Base-by-base conservation (phyloP, 352 stramenopile genomes). In the Thraustochytrium sp. region DNA sequence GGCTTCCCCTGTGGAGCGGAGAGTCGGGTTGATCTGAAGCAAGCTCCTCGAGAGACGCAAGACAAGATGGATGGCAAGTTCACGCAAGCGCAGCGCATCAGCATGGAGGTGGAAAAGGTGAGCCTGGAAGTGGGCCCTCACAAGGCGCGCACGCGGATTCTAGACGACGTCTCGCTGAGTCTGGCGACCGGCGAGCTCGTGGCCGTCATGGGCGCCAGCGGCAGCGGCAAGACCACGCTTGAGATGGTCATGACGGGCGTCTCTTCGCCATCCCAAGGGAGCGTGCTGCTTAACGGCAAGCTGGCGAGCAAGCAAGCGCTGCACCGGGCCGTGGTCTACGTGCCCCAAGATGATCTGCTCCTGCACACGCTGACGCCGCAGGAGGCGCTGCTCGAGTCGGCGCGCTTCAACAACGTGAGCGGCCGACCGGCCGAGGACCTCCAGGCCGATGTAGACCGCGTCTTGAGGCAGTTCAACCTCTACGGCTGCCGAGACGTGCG, bases 161-260 rank as follows among this genome's bases (percentile, higher is more conserved):
- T 76, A 2, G 34, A 76, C 38, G 56, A 56, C 1, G 44, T 76
- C 5, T 56, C 63, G 8, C 31, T 53, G n/a, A 56, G 38, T 26
- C 16, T 76, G 9, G 29, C 38, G 18, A 56, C 16, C 44, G 63
- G 63, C 9, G 63, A 76, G 36, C 37, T 76, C 29, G 63, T 76
- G 11, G 63, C 63, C 21, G 44, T 76, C 13, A 53, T 76, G 38
- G 63, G 63, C 42, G n/a, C 63, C 5, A 56, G 38, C 42, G 63
- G 63, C 37, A 42, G 38, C 44, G 63, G 63, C 26, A 76, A 76
- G 42, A 76, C 63, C 5, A 76, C 63, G 18, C 40, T 76, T 1
- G 38, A 44, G 16, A 76, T 38, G n/a, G n/a, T 76, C n/a, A 76
- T 76, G 38, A 72, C 59, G 23, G 59, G 59, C 34, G 59, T 76